These are phyloP conservation scores for Sphaerulina musiva DNA, from an alignment of 2,329 filamentous ascomycete genomes.

Conservation along the genomic window DNA sequence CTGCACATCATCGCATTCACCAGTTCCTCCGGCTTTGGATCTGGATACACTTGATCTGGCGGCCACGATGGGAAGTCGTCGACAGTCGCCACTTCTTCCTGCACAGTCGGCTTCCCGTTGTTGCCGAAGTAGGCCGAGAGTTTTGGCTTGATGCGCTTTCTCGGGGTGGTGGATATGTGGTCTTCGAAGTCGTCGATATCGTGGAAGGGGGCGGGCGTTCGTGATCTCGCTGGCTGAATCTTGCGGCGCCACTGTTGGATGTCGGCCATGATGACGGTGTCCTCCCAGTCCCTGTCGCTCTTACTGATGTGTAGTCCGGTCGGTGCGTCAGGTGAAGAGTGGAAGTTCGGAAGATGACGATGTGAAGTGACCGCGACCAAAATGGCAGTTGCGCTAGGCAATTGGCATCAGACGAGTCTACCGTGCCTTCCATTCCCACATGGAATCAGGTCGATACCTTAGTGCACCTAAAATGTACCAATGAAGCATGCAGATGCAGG, in stretches of 20 bases:
- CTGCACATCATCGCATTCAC: conserved; percentile 31
- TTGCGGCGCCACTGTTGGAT: conserved; percentile 34
- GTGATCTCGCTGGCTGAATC: conserved; percentile 30
- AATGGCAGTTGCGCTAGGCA: not conserved
- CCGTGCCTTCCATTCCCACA: too few species aligned
- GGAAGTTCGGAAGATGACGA: not conserved
- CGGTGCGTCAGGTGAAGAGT: not conserved
- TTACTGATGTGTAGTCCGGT: not conserved
- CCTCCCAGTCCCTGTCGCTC: not conserved
- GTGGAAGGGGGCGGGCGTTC: conserved; percentile 23
- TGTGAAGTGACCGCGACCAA: not conserved
- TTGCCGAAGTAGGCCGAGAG: conserved; percentile 35
- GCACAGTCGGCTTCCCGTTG: conserved; percentile 12
- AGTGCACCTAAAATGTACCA: too few species aligned
- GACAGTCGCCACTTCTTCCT: conserved; percentile 9
- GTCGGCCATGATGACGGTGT: conserved; percentile 28
- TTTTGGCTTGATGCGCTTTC: conserved; percentile 35
- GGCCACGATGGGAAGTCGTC: conserved; percentile 26
- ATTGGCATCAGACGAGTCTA: not conserved
- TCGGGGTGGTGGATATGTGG: conserved; percentile 28
- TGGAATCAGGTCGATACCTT: too few species aligned
- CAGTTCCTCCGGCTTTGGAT: conserved; percentile 27
- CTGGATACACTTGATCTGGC: conserved; percentile 24
- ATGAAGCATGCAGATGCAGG: too few species aligned
- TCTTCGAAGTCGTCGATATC: conserved; percentile 31